Base-by-base conservation (phyloP, 2,329 filamentous ascomycete genomes). In the Chalara sp. region DNA sequence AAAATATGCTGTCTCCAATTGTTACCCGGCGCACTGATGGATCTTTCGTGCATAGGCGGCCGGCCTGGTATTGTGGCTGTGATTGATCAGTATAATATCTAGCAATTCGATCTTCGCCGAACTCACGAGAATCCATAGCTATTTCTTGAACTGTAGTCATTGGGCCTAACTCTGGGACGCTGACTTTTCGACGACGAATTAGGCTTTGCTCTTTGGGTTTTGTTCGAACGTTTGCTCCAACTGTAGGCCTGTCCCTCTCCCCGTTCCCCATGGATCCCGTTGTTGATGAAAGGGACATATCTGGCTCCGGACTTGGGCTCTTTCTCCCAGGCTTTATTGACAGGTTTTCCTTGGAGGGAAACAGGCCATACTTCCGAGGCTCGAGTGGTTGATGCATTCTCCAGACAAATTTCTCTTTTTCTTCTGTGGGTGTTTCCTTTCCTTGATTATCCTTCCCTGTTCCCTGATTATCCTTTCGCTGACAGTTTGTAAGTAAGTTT, bases 111-210 rank as follows among this genome's bases (percentile, higher is more conserved):
- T 37, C 6, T n/a, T 13, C 42, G 28, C 5, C 6, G 37, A 41
- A 63, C 83, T 71, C 72, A 87, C 83, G 83, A 60, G 83, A 86
- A 67, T 87, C 83, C 81, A 86, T 85, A 47, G 80, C 66, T 46
- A 76, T 68, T 62, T 86, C 83, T 56, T 85, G 81, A 11, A 86
- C 82, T 1, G 82, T 85, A 5, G 81, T 84, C 81, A 85, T 83
- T 33, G 80, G 80, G 2, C 80, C 82, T 46, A 84, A 66, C 54
- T 86, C 83, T 7, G 80, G 78, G 11, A 83, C 76, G 65, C 78
- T 84, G 58, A 79, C 70, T 62, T 86, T 86, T 56, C 81, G 76
- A 59, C 82, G 74, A 54, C 81, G 72, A 46, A 68, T 72, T 51
- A 80, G 67, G 56, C 73, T 78, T 61, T 78, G 75, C 58, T 82